A percentile compares a stretch with the other conserved stretches of the same genome.
Evolutionary conservation across 495 filamentous ascomycete species (phyloP).

Genomic region (Aspergillus biplanus): DNA sequence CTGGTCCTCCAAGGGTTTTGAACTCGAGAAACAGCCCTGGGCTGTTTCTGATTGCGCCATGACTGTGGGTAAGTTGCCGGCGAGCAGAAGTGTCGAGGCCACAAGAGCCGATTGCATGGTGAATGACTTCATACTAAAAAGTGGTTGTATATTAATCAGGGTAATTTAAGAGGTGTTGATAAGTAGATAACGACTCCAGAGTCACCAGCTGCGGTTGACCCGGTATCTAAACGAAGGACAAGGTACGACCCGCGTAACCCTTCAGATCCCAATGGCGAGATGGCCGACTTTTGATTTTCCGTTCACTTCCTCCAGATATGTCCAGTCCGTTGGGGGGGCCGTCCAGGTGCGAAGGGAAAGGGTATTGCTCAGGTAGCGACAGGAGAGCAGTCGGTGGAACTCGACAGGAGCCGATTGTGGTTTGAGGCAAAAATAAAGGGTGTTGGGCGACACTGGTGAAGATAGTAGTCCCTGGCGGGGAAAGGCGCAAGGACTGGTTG

Average conservation of each 20-base stretch:
- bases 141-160: conserved; percentile 1
- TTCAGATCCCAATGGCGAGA: conserved; percentile 28
- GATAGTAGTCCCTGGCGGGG: conserved; percentile 23
- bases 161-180: conserved; percentile 4
- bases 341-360: neutral
- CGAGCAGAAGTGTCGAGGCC: conserved; percentile 35
- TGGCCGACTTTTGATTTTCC: neutral
- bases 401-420: conserved; percentile 11
- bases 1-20: conserved; percentile 33
- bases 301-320: neutral
- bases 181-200: conserved; percentile 28
- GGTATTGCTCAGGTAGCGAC: conserved; percentile 6
- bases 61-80: conserved; percentile 24
- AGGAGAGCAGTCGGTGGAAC: conserved; percentile 13
- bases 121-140: conserved; percentile 37
- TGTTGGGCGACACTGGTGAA: conserved; percentile 17
- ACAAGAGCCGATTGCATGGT: conserved; percentile 33
- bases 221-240: conserved; percentile 32
- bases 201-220: conserved; percentile 24
- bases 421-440: conserved; percentile 14
- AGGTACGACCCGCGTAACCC: conserved; percentile 55
- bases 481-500: conserved; percentile 23
- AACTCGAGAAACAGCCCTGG: conserved; percentile 40
- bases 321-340: neutral
- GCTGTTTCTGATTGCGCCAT: conserved; percentile 29